Evolutionary conservation across 1,284 basidiomycete species (phyloP), one percentile per base, ranked within the genome.

Genomic region (Takashimella tepidaria): DNA sequence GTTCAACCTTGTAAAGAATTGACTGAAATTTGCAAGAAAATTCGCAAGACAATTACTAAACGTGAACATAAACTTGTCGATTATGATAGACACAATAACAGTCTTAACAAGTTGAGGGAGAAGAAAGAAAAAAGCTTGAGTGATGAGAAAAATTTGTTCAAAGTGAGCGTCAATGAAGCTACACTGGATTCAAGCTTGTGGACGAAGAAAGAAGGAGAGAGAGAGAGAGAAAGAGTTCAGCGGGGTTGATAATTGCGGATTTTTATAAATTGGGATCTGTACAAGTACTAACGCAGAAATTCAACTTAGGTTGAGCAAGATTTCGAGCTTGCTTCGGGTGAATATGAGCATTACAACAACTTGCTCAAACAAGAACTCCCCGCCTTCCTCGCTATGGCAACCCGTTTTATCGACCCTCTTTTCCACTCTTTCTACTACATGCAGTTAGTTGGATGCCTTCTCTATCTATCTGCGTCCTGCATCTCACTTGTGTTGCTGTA

Each of bases 341-440:
- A 99, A 69, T 99, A 98, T 66, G 96, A 98, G 66, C 90, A 89
- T 73, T 92, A 95, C 79, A 99, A 98, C 77, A 88, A 81, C 59
- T 81, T 88, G 5, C 78, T 98, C 77, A 98, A 99, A 79, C 82
- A 83, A 54, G 96, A 99, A 68, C 80, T 99, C 27, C 93, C 95
- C 1, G 82, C 84, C 19, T 98, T 98, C 79, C 85, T 98, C 79
- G 81, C 82, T 25, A 82, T 97, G 66, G 82, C 88, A 1, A 87
- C 89, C 1, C 83, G 87, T 56, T 97, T 98, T 77, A 89, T 98
- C 70, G 88, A 95, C 61, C 96, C 96, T 1, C 79, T 98, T 13
- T 98, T 97, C 82, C 88, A 97, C 69, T 95, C 91, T 22, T 93
- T 95, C 81, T 99, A 91, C 81, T 99, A 97, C 76, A 98, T 98